A percentile compares a stretch with the other conserved stretches of the same genome.
These are phyloP conservation scores for Starmerella stellata DNA, from an alignment of 805 yeast genomes.

Conservation along the genomic window DNA sequence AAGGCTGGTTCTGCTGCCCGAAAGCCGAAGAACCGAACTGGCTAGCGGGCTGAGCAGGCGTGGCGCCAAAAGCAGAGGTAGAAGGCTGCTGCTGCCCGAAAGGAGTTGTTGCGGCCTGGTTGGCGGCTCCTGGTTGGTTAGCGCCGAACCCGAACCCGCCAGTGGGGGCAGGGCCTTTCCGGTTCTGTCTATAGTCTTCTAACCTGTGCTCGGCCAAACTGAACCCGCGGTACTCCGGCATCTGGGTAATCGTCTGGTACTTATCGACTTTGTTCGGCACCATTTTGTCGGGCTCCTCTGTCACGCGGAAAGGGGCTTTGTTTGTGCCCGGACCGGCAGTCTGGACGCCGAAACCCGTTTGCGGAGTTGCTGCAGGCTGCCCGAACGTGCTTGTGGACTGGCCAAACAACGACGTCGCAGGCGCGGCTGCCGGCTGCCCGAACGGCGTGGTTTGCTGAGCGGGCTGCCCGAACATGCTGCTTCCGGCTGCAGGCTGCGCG, in stretches of 20 bases:
- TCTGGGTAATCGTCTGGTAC: constrained; percentile 59
- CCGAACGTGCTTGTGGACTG: constrained; percentile 5
- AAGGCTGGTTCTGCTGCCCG: background rate
- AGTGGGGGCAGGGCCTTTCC: constrained; percentile 25
- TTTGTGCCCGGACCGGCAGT: constrained; percentile 20
- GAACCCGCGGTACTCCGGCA: constrained; percentile 75
- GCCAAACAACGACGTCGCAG: constrained; percentile 9
- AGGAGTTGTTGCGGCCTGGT: background rate
- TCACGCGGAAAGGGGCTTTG: constrained; percentile 46
- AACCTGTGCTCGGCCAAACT: constrained; percentile 77
- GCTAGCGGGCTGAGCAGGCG: background rate
- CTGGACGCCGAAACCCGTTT: constrained; percentile 14
- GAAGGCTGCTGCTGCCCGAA: constrained; percentile 11
- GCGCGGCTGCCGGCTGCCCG: constrained; percentile 9
- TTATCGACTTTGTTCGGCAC: constrained; percentile 20
- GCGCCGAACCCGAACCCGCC: constrained; percentile 10
- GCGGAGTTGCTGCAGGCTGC: constrained; percentile 17
- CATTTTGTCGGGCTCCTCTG: constrained; percentile 42
- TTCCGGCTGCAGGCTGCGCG: constrained; percentile 2
- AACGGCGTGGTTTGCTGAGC: background rate
- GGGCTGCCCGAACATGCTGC: background rate
- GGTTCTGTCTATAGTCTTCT: constrained; percentile 66
- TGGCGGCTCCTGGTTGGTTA: background rate
- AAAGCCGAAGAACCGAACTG: background rate
- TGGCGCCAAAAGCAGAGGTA: constrained; percentile 6